Evolutionary conservation across 495 filamentous ascomycete species (phyloP).

Genomic region (Xanthoparmelia taractica): DNA sequence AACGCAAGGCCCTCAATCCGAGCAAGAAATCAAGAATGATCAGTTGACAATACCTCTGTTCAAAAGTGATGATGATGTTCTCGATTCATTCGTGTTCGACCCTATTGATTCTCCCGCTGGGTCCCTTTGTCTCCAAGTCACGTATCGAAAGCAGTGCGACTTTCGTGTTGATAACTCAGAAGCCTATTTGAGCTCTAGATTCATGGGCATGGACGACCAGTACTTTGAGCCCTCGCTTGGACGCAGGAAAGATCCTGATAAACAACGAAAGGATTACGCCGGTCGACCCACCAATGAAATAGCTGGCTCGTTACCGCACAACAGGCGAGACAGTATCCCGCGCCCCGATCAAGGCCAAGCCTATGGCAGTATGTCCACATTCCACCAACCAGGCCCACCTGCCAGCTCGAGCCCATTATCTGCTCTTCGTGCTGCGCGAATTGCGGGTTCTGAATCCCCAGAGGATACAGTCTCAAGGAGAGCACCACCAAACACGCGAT

Average conservation of each 20-base stretch:
- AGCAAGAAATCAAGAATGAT: conserved; percentile 43
- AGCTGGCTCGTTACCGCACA: conserved; percentile 40
- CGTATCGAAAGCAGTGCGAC: conserved; percentile 78
- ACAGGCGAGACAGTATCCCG: conserved; percentile 2
- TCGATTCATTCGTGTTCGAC: conserved; percentile 69
- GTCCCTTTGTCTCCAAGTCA: conserved; percentile 68
- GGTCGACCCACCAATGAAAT: conserved; percentile 44
- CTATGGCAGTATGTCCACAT: conserved; percentile 89
- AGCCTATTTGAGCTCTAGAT: conserved; percentile 85
- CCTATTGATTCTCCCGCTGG: conserved; percentile 80
- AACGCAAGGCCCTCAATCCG: conserved; percentile 47
- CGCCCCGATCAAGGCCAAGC: conserved; percentile 59
- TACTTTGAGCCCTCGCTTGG: conserved; percentile 70
- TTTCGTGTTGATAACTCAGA: conserved; percentile 90
- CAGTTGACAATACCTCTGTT: conserved; percentile 64
- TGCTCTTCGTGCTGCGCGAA: conserved; percentile 62
- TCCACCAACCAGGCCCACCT: conserved; percentile 70
- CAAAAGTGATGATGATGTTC: conserved; percentile 55
- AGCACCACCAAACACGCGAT: conserved; percentile 51
- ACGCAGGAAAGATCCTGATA: conserved; percentile 26
- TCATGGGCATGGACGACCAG: conserved; percentile 84
- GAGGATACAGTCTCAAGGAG: conserved; percentile 54
- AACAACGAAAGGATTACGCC: conserved; percentile 31
- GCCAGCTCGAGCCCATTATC: conserved; percentile 79
- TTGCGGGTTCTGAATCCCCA: conserved; percentile 43